Evolutionary conservation across 495 filamentous ascomycete species (phyloP), one percentile per base, ranked within the genome.

Genomic region (Aspergillus bertholletiae): DNA sequence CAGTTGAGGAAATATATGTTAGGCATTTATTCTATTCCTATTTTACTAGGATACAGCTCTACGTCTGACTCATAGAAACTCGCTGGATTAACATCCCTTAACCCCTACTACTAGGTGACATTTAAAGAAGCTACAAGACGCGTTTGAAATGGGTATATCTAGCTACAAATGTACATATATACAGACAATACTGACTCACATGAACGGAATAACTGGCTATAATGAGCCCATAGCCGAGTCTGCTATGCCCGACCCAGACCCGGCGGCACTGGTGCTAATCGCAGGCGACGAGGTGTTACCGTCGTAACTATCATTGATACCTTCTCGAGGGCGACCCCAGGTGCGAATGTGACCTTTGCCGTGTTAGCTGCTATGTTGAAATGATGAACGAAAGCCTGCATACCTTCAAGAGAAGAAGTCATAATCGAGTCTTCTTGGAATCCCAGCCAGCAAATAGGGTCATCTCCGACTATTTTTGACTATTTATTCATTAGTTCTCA

Each of bases 391-490:
- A 26, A 46, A 62, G 55, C 54, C 47, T 70, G 2, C 82, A 69
- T 72, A 94, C 91, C 92, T 72, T 84, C 84, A 59, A 87, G 84
- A 64, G 92, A 97, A 53, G 88, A 88, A n/a, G 90, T 96, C 61
- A 97, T 83, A 40, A 98, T 92, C 24, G 85, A 87, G 63, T 96
- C 85, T 68, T 96, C 88, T 56, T 91, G 89, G 63, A 98, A 98
- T 11, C 85, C 86, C 17, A 98, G 64, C 89, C 93, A 96, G 64
- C 82, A 88, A 45, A 95, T 76, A 47, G 92, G 92, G 67, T 97
- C 89, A 53, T 84, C 80, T 62, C 96, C 93, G 22, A 96, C 81
- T 6, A 79, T 76, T 76, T 97, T 97, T 17, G 86, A 89, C 89
- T 92, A 56, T 37, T 12, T 34, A 35, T 45, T 49, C 46, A 35